phyloP scores from a whole-genome alignment of 345 rosid species.

The Dovyalis caffra region DNA sequence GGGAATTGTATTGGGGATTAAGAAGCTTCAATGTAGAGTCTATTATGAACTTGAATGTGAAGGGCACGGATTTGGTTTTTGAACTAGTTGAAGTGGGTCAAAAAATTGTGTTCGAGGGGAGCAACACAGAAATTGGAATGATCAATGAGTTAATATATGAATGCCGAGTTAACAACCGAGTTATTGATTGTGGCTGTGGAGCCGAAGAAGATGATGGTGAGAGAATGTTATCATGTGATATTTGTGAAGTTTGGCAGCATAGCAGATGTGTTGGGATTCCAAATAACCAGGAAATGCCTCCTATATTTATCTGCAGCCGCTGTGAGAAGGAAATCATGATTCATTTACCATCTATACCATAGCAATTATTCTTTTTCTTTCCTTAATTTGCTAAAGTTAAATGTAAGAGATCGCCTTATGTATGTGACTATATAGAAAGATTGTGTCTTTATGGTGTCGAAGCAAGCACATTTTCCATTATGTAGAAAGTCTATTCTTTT shows the following conservation, averaged over 20 bases:
- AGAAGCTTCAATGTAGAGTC: conserved; percentile 46
- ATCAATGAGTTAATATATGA: conserved; percentile 29
- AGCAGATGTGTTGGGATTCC: conserved; percentile 74
- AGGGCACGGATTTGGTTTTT: conserved; percentile 39
- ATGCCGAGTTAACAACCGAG: conserved; percentile 18
- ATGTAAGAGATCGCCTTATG: neutral
- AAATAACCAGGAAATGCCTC: conserved; percentile 60
- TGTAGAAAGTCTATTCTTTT: no score
- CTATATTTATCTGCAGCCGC: conserved; percentile 72
- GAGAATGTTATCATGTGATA: conserved; percentile 75
- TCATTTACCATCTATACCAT: conserved; percentile 56
- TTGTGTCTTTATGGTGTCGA: no score
- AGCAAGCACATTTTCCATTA: no score
- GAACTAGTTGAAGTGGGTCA: conserved; percentile 46
- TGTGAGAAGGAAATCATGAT: conserved; percentile 71
- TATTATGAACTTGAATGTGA: conserved; percentile 35
- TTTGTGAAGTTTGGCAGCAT: conserved; percentile 91
- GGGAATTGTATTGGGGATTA: conserved; percentile 72
- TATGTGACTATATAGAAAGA: no score
- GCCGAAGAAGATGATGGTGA: conserved; percentile 80
- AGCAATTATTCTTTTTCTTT: neutral
- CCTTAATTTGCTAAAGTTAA: no score
- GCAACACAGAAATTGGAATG: conserved; percentile 28
- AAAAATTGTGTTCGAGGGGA: conserved; percentile 51
- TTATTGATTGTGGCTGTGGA: conserved; percentile 71